Base-by-base conservation (phyloP, 1,139 yeast genomes). In the Starmera stellimalicola region DNA sequence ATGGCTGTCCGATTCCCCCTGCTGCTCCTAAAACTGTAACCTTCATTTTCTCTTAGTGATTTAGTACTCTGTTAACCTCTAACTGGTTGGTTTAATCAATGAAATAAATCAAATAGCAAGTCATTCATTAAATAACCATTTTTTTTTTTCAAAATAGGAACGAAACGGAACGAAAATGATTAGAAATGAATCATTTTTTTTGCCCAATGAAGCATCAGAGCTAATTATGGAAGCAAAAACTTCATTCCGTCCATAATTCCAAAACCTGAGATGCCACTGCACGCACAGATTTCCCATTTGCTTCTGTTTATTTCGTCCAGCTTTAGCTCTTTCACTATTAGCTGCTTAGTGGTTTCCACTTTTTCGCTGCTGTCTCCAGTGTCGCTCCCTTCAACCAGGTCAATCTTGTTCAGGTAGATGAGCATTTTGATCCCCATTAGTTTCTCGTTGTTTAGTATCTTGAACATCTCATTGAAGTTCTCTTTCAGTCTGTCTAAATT, bases 1-100 rank as follows among this genome's bases (percentile, higher is more conserved):
- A 63, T 26, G 87, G 85, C 55, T 78, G 87, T 31, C 88, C 88
- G 50, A 79, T 78, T 43, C 88, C 88, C 43, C 88, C 87, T 33
- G 85, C 81, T 31, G 87, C 87, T 42, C 88, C 87, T 46, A 80
- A 66, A 41, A 79, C 81, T 36, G 85, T 70, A 39, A 77, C 85
- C 62, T 77, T 77, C 36, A 75, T 22, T 22, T 22, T 20, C 4
- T 20, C n/a, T 20, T 4, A 10, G 23, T 19, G 8, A 8, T 8
- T 19, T 19, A 8, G 11, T 19, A 19, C 11, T 19, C 23, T 19
- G 8, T 11, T 19, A 19, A n/a, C n/a, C n/a, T n/a, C n/a, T n/a
- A n/a, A n/a, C n/a, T n/a, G n/a, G n/a, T n/a, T n/a, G n/a, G n/a
- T n/a, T n/a, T n/a, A n/a, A n/a, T n/a, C n/a, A n/a, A n/a, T n/a